phyloP scores from a whole-genome alignment of 768 basidiomycete species.

The Tephrocybe sp. region DNA sequence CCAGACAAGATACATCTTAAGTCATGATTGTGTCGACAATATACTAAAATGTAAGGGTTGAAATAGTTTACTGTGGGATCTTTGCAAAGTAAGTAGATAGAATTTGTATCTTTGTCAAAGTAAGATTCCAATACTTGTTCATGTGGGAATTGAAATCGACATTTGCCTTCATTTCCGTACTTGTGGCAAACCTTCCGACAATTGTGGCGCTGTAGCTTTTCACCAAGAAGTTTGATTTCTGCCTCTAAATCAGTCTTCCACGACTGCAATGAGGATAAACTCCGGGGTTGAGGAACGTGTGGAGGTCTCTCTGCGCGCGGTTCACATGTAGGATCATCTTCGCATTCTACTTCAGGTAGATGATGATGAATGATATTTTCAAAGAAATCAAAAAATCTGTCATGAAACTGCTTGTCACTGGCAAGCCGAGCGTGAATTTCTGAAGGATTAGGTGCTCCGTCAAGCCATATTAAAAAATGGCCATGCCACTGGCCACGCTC shows the following conservation, averaged over 20 bases:
- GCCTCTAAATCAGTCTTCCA: neutral
- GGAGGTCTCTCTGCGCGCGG: slow-evolving; percentile 24
- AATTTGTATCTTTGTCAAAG: slow-evolving; percentile 29
- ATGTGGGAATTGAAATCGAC: slow-evolving; percentile 33
- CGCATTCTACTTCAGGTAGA: slow-evolving; percentile 10
- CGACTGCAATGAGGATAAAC: neutral
- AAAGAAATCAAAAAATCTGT: slow-evolving; percentile 29
- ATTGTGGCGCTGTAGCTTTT: neutral
- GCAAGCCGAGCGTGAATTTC: slow-evolving; percentile 24
- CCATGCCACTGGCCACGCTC: too few species aligned
- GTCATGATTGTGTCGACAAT: slow-evolving; percentile 33
- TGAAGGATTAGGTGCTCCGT: too few species aligned
- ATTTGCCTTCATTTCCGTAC: slow-evolving; percentile 24
- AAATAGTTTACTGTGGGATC: slow-evolving; percentile 29
- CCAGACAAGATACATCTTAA: too few species aligned
- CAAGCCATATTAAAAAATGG: too few species aligned
- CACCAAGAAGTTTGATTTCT: slow-evolving; percentile 1
- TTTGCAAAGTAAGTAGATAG: slow-evolving; percentile 24
- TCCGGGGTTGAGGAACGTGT: slow-evolving; percentile 9
- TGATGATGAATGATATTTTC: slow-evolving; percentile 19
- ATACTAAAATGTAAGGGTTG: slow-evolving; percentile 31
- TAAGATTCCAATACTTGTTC: slow-evolving; percentile 23
- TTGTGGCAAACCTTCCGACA: slow-evolving; percentile 23
- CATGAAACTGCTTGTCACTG: slow-evolving; percentile 6
- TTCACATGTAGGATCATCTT: slow-evolving; percentile 28